Conservation (phyloP, 1,139 yeast species). For the Geotrichum cucujoidarum region DNA sequence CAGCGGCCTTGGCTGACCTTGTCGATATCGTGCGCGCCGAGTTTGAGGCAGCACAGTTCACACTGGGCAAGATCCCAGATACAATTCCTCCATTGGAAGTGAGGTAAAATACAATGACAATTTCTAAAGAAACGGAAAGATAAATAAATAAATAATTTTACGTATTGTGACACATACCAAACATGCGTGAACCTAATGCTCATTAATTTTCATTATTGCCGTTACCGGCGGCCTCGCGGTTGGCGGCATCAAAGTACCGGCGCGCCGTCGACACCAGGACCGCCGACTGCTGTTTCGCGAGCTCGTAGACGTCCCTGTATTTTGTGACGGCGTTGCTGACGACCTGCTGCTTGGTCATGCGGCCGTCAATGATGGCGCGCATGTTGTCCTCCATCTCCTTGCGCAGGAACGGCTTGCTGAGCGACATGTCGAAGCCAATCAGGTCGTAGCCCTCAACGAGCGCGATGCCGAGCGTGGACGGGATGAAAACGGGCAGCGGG, state of each 20-base stretch:
- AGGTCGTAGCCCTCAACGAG: conserved; percentile 83
- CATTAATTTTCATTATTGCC: background rate
- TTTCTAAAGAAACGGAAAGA: background rate
- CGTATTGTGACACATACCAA: background rate
- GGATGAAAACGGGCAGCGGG: conserved; percentile 44
- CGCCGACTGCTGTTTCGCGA: conserved; percentile 32
- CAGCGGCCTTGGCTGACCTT: conserved; percentile 39
- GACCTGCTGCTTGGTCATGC: conserved; percentile 50
- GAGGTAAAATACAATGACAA: too few species aligned
- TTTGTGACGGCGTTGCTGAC: conserved; percentile 51
- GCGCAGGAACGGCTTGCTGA: conserved; percentile 85
- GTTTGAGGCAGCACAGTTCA: conserved; percentile 51
- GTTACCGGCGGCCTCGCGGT: background rate
- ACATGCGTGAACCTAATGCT: background rate
- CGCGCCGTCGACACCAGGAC: conserved; percentile 18
- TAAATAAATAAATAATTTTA: background rate
- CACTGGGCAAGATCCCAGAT: conserved; percentile 71
- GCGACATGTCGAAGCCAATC: conserved; percentile 64
- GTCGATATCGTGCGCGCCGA: conserved; percentile 44
- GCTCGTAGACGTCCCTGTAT: conserved; percentile 48
- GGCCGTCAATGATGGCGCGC: conserved; percentile 65
- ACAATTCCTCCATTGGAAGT: conserved; percentile 63
- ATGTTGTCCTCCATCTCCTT: conserved; percentile 68
- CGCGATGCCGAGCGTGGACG: conserved; percentile 82
- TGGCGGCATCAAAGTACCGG: conserved; percentile 7